Evolutionary conservation across 1,284 basidiomycete genomes (phyloP).

Genomic region (Sporisorium iseilematis-ciliati): DNA sequence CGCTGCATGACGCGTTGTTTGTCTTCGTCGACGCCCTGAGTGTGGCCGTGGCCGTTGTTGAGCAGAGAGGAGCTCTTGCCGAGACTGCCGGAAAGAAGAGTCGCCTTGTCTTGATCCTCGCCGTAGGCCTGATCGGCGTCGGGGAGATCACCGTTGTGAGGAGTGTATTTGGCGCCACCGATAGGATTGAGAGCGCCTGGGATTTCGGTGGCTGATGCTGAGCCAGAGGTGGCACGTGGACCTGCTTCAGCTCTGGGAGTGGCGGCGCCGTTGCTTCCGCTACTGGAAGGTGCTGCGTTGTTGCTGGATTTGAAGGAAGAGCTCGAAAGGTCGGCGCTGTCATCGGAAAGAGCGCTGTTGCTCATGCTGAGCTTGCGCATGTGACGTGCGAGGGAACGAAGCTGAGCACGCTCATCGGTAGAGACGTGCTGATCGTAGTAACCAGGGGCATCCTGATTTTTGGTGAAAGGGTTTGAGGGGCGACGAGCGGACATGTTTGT

Average conservation of each 20-base stretch:
- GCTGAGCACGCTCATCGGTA: slow-evolving; percentile 32
- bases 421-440: slow-evolving; percentile 38
- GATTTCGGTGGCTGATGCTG: slow-evolving; percentile 7
- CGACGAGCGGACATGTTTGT: slow-evolving; percentile 31
- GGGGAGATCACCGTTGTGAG: slow-evolving; percentile 35
- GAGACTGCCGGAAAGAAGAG: slow-evolving; percentile 34
- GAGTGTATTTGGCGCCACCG: slow-evolving; percentile 35
- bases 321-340: slow-evolving; percentile 25
- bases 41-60: slow-evolving; percentile 11
- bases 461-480: slow-evolving; percentile 48
- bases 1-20: slow-evolving; percentile 44
- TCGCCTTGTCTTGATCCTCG: slow-evolving; percentile 47
- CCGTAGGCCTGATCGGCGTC: slow-evolving; percentile 40
- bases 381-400: slow-evolving; percentile 43
- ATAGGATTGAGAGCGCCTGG: slow-evolving; percentile 16
- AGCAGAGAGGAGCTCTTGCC: slow-evolving; percentile 22
- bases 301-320: slow-evolving; percentile 9
- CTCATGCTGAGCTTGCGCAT: slow-evolving; percentile 54
- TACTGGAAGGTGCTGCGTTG: slow-evolving; percentile 10
- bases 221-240: slow-evolving; percentile 12
- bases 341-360: slow-evolving; percentile 36
- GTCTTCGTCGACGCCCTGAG: slow-evolving; percentile 21
- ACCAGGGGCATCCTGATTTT: slow-evolving; percentile 47
- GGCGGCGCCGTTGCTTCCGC: slow-evolving; percentile 34
- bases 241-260: slow-evolving; percentile 35